Evolutionary conservation across 164 flowering plant genomes (phyloP).

Genomic region (Akebia trifoliata): DNA sequence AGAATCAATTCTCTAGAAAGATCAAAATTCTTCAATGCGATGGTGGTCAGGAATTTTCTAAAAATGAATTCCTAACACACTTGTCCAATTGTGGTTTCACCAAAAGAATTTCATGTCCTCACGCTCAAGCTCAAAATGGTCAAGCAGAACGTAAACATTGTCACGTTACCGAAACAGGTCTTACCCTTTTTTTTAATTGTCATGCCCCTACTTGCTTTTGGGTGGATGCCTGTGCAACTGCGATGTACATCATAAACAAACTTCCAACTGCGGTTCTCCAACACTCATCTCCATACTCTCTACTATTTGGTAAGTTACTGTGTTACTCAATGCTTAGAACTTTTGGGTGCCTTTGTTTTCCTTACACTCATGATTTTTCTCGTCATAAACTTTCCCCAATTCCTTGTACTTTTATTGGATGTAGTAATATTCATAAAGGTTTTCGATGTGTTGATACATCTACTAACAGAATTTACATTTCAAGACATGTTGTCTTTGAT

Average conservation of each 20-base stretch:
- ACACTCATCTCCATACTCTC: not conserved
- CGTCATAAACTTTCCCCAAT: too few relatives aligned
- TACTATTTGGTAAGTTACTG: too few relatives aligned
- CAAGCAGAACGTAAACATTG: not conserved
- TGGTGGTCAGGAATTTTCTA: not conserved
- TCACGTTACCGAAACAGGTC: not conserved
- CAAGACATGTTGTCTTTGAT: too few relatives aligned
- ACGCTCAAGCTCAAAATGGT: conserved; percentile 2
- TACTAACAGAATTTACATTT: too few relatives aligned
- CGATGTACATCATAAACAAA: not conserved
- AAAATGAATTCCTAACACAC: not conserved
- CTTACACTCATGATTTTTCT: too few relatives aligned
- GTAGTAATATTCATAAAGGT: too few relatives aligned
- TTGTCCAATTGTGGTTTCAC: not conserved
- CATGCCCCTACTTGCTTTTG: not conserved
- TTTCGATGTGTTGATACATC: too few relatives aligned
- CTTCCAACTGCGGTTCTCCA: not conserved
- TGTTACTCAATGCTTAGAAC: too few relatives aligned
- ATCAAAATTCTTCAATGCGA: not conserved
- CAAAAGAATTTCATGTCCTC: not conserved
- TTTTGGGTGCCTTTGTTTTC: too few relatives aligned
- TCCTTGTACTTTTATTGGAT: too few relatives aligned
- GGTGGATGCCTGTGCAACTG: not conserved
- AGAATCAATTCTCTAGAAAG: not conserved
- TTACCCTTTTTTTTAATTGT: not conserved